Evolutionary conservation across 164 flowering plant species (phyloP).

Genomic region (Nymphaea thermarum): DNA sequence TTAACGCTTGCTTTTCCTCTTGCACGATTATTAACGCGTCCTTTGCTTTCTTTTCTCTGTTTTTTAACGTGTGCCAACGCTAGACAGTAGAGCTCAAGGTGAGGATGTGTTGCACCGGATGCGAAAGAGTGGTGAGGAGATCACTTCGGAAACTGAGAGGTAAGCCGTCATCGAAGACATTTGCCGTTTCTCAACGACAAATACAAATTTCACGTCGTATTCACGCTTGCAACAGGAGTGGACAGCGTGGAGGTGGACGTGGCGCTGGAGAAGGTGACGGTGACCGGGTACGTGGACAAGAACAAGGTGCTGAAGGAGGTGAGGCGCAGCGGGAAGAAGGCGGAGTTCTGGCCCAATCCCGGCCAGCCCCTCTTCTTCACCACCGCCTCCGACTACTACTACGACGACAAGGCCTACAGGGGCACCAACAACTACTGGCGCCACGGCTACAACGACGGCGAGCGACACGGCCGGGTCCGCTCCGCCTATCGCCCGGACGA

Average conservation of each 20-base stretch:
- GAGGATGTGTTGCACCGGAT: constrained; percentile 95
- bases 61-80: too few relatives aligned
- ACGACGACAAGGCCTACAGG: constrained; percentile 56
- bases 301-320: constrained; percentile 87
- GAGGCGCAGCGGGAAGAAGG: constrained; percentile 84
- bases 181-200: too few relatives aligned
- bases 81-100: constrained; percentile 95
- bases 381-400: constrained; percentile 43
- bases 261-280: constrained; percentile 82
- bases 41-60: not conserved
- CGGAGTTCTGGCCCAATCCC: constrained; percentile 93
- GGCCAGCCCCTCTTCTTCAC: constrained; percentile 75
- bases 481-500: constrained; percentile 58
- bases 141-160: constrained; percentile 86
- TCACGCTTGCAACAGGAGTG: constrained; percentile 29
- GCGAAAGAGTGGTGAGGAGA: constrained; percentile 74
- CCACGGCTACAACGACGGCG: constrained; percentile 74
- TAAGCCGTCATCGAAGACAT: constrained; percentile 4
- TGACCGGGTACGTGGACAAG: constrained; percentile 72
- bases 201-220: too few relatives aligned
- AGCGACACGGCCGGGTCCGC: constrained; percentile 52
- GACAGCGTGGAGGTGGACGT: constrained; percentile 84
- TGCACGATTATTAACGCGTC: not conserved
- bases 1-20: not conserved
- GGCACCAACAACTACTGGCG: constrained; percentile 88